phyloP scores from a whole-genome alignment of 441 rosid genomes.

The Omphalea diandra region DNA sequence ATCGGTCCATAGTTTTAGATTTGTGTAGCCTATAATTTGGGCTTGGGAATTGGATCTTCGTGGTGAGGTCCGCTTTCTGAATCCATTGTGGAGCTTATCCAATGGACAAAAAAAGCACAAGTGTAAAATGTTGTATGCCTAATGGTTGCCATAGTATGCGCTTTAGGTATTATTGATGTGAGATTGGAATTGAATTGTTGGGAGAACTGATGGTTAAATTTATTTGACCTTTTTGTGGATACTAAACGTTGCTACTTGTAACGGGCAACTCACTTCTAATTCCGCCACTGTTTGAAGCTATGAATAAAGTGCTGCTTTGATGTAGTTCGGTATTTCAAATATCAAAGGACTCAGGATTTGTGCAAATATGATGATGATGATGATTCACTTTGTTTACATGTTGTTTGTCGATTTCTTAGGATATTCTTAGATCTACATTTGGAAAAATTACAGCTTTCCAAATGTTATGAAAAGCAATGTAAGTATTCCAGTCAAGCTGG shows the following conservation, averaged over 20 bases:
- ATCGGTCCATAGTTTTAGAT: not conserved
- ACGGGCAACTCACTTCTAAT: not conserved
- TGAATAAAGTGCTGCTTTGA: not conserved
- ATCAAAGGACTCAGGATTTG: not conserved
- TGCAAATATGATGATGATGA: not conserved
- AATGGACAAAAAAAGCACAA: not conserved
- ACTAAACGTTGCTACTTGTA: not conserved
- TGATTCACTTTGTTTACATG: not conserved
- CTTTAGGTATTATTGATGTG: not conserved
- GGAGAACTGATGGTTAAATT: not conserved
- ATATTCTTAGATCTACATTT: not conserved
- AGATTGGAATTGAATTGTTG: not conserved
- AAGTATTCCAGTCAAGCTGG: not conserved
- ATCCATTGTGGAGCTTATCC: conserved; percentile 1
- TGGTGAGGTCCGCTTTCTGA: too few species aligned
- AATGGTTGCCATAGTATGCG: not conserved
- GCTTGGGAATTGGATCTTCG: too few species aligned
- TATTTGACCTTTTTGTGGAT: not conserved
- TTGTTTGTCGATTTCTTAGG: not conserved
- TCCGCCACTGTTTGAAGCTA: not conserved
- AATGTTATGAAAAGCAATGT: too few species aligned
- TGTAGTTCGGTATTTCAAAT: not conserved
- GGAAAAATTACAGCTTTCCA: not conserved
- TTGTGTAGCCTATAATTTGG: too few species aligned
- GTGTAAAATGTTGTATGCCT: not conserved